Base-by-base conservation (phyloP, 306 rosid species). In the Ceratonia siliqua region DNA sequence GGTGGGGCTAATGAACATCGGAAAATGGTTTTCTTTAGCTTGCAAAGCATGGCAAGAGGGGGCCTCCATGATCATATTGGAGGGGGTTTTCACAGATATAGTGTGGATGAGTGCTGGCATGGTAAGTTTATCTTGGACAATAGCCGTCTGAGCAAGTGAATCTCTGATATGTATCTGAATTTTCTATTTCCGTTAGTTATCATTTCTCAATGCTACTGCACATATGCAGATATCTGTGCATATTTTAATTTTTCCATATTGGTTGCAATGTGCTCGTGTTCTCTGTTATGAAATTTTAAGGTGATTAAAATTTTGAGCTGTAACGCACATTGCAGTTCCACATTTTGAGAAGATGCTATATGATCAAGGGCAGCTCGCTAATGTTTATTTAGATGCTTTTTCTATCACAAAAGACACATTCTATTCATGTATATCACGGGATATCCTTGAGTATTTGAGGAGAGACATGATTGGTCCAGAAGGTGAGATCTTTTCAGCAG, bases 291-390 rank as follows among this genome's bases (percentile, higher is more conserved):
- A 65, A 62, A 73, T 70, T 21, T 76, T 53, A 39, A 53, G 66
- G 58, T 70, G 63, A 62, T 66, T 61, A 45, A 62, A 71, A 73
- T 65, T 59, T 55, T 74, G 74, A 79, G 59, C 68, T 70, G 53
- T 55, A 22, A 57, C 25, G 68, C 75, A 68, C 70, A 58, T 80
- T 84, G 89, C 91, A 94, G 98, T 94, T 77, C 98, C 98, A 17
- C 98, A 94, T 89, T 94, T 94, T 59, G 98, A 94, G 90, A 91
- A 94, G 93, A 94, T 94, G 98, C 87, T 94, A 65, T 91, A 94
- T 74, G 98, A 94, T 84, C 97, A 94, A 84, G 97, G 96, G 62
- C 98, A 94, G 85, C 84, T 94, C 54, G 90, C 84, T 59, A 89
- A 87, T 87, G 94, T 78, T 46, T 89, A 87, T 77, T 80, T 91